phyloP scores from a whole-genome alignment of 441 rosid species.

The Syzygium syzygioides region DNA sequence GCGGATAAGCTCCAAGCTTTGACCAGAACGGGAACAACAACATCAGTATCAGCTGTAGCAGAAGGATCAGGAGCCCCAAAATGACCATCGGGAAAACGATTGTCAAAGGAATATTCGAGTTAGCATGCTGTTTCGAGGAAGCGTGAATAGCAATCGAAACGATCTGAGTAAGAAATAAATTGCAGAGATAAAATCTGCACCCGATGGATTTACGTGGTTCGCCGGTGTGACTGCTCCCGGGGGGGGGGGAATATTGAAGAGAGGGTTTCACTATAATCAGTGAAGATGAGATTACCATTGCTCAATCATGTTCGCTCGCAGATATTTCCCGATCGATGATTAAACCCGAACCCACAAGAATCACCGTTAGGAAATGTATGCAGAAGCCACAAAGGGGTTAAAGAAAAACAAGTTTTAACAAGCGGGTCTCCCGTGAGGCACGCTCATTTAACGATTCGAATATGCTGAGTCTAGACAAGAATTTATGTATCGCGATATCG shows the following conservation, averaged over 20 bases:
- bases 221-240: rapidly evolving
- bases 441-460: not conserved
- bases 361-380: too few species aligned
- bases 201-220: not conserved
- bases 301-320: too few species aligned
- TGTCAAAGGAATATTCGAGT: too few species aligned
- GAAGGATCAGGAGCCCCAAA: too few species aligned
- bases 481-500: not conserved
- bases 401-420: not conserved
- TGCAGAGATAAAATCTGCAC: not conserved
- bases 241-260: not conserved
- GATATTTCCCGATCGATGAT: not conserved
- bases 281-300: not conserved
- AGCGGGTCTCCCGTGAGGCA: not conserved
- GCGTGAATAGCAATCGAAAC: too few species aligned
- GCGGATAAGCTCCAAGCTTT: too few species aligned
- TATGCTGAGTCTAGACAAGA: not conserved
- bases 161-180: not conserved
- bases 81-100: too few species aligned
- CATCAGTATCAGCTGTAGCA: too few species aligned
- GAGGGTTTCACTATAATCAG: not conserved
- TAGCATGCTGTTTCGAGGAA: too few species aligned
- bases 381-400: not conserved
- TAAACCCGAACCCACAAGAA: not conserved
- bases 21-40: too few species aligned